Evolutionary conservation across 1,139 yeast genomes (phyloP), one percentile per base, ranked within the genome.

Genomic region (Pichia norvegensis): DNA sequence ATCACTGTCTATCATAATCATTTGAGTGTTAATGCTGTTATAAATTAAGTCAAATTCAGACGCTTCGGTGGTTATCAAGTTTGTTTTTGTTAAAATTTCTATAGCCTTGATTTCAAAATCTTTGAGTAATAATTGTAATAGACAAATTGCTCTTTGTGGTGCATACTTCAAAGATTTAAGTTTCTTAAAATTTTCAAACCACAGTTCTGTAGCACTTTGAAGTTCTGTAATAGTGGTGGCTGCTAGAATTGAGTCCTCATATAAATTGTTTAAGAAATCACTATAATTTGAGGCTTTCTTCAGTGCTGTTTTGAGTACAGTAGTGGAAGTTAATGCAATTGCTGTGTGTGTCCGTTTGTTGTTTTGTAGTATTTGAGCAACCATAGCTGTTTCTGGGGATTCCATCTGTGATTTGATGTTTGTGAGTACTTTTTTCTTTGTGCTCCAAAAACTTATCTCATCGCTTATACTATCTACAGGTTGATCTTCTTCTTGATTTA

Each of bases 281-380:
- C 80, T 81, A 58, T 79, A 80, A 21, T 72, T 68, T 20, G 68
- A 67, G 0, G 87, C 76, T 37, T 67, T 66, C 9, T 69, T 69
- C 17, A 78, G 55, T 20, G 85, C 77, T 27, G 79, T 82, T 37
- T 72, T 68, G 29, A 90, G 65, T 0, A 90, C 88, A 2, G 84
- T 79, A 57, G 85, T 95, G 14, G 85, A 76, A 33, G 79, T 67
- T 56, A 88, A 82, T 29, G 85, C 74, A 22, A 81, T 74, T 0
- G 94, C 81, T 1, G 87, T 81, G 57, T 85, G 95, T 57, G 82
- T 85, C 53, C 97, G 70, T 54, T 85, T 87, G 4, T 90, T 88
- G 33, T 74, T 68, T 50, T 78, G 76, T 47, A 90, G 68, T 1
- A 85, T 66, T 3, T 76, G 78, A 21, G 87, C 63, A 0, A 95